A percentile compares a stretch with the other conserved stretches of the same genome.
These are phyloP conservation scores for Bathelium albidoporum DNA, from an alignment of 495 filamentous ascomycete species.

Conservation along the genomic window DNA sequence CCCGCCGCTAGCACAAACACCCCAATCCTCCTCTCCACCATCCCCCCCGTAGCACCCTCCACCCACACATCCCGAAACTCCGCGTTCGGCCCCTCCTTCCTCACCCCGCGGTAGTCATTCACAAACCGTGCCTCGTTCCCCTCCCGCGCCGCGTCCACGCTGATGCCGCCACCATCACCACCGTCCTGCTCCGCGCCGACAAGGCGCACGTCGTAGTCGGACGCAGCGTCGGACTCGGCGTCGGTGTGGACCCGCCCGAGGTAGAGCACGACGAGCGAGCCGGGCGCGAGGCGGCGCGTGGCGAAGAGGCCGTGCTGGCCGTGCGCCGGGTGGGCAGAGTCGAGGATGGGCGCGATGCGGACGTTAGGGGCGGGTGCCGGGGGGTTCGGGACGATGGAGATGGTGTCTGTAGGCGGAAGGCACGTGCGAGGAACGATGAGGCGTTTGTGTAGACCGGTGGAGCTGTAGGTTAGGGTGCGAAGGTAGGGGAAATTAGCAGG, in stretches of 20 bases:
- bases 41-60: constrained; percentile 23
- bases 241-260: constrained; percentile 48
- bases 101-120: constrained; percentile 63
- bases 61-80: constrained; percentile 45
- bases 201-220: constrained; percentile 59
- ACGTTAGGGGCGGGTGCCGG: constrained; percentile 35
- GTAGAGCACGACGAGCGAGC: constrained; percentile 53
- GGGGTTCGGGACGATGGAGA: constrained; percentile 22
- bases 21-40: constrained; percentile 42
- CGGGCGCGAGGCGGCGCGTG: constrained; percentile 43
- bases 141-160: constrained; percentile 49
- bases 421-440: background rate
- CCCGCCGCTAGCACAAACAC: constrained; percentile 51
- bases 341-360: constrained; percentile 44
- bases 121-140: constrained; percentile 65
- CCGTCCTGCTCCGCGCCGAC: constrained; percentile 47
- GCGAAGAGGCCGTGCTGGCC: constrained; percentile 61
- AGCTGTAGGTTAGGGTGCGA: background rate
- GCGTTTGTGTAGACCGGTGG: background rate
- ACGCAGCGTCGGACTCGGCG: constrained; percentile 34
- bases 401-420: background rate
- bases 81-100: constrained; percentile 41
- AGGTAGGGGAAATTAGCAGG: background rate
- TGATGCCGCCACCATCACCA: no score
- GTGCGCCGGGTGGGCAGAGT: constrained; percentile 48